phyloP scores from a whole-genome alignment of 2,329 filamentous ascomycete genomes.

The Monosporascus sp. region DNA sequence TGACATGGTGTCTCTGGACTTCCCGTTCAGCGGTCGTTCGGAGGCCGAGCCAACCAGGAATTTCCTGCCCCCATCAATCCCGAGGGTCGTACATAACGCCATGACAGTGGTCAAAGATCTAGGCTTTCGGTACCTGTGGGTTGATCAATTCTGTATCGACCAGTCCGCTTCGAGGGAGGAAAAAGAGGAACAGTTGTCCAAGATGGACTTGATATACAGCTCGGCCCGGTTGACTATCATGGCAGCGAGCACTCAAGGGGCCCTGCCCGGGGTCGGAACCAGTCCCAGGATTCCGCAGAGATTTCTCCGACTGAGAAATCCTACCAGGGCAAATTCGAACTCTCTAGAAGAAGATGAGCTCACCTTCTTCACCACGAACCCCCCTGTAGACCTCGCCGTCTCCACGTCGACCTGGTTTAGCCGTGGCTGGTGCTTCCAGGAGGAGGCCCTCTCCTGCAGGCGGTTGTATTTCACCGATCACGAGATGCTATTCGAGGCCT shows the following conservation, averaged over 20 bases:
- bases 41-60: not conserved
- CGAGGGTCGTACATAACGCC: conserved; percentile 4
- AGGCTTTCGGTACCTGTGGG: conserved; percentile 4
- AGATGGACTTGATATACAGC: conserved; percentile 6
- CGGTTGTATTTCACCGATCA: conserved; percentile 4
- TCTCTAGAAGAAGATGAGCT: not conserved
- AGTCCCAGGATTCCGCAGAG: not conserved
- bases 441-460: not conserved
- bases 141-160: conserved; percentile 6
- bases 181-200: not conserved
- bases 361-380: conserved; percentile 1
- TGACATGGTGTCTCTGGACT: not conserved
- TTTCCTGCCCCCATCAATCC: not conserved
- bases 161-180: not conserved
- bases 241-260: conserved; percentile 4
- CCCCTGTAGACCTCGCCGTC: not conserved
- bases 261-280: not conserved
- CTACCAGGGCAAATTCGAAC: no score
- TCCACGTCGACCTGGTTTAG: not conserved
- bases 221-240: conserved; percentile 2
- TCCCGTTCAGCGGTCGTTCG: not conserved
- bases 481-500: not conserved
- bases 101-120: not conserved
- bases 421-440: conserved; percentile 9
- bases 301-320: not conserved